These are phyloP conservation scores for Arabis hirsuta DNA, from an alignment of 345 rosid genomes.

Conservation along the genomic window DNA sequence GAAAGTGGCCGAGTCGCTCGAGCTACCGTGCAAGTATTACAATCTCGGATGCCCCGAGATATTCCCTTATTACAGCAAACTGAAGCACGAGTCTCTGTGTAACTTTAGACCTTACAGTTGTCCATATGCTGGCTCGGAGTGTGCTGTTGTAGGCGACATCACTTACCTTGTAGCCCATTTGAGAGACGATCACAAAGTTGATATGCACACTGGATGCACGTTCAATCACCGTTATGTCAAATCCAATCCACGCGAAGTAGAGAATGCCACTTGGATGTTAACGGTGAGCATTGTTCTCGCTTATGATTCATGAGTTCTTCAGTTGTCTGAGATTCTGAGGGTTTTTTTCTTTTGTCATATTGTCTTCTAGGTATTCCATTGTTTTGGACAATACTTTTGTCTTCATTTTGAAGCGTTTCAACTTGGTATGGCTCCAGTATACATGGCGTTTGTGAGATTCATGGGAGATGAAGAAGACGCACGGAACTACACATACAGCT, in stretches of 20 bases:
- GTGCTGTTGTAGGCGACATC: constrained; percentile 65
- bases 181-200: constrained; percentile 83
- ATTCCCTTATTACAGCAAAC: constrained; percentile 78
- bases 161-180: constrained; percentile 75
- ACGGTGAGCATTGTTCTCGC: constrained; percentile 42
- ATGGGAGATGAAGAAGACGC: constrained; percentile 97
- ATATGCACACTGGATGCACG: constrained; percentile 78
- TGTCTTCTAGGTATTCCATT: constrained; percentile 64
- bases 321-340: background rate
- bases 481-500: constrained; percentile 82
- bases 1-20: constrained; percentile 86
- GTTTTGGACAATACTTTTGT: constrained; percentile 76
- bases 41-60: constrained; percentile 78
- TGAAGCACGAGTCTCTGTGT: constrained; percentile 72
- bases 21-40: constrained; percentile 78
- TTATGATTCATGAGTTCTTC: background rate
- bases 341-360: background rate
- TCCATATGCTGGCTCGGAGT: constrained; percentile 84
- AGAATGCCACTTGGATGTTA: constrained; percentile 83
- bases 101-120: constrained; percentile 77
- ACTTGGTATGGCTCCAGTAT: constrained; percentile 94
- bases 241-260: constrained; percentile 82
- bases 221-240: constrained; percentile 85
- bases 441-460: constrained; percentile 97
- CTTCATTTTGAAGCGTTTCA: constrained; percentile 98